phyloP scores from a whole-genome alignment of 2,329 filamentous ascomycete species.

The Xylariaceae sp. region DNA sequence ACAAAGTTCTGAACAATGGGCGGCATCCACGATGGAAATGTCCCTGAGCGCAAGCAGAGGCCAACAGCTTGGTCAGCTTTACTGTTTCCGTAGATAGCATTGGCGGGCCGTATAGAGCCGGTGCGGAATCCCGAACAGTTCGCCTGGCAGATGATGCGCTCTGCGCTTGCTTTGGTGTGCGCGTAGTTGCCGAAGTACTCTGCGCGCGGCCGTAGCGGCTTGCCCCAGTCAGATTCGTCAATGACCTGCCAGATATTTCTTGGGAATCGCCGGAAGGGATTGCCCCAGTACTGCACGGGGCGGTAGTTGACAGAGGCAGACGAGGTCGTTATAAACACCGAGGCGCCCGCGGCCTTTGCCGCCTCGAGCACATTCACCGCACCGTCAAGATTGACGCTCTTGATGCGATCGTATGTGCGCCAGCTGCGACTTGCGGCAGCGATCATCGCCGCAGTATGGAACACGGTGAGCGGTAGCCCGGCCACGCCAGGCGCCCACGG shows the following conservation, averaged over 20 bases:
- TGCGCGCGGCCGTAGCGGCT: conserved; percentile 31
- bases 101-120: conserved; percentile 49
- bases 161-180: conserved; percentile 41
- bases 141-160: conserved; percentile 36
- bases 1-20: conserved; percentile 47
- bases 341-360: conserved; percentile 35
- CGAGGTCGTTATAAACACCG: conserved; percentile 42
- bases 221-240: conserved; percentile 36
- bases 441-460: conserved; percentile 46
- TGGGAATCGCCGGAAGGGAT: conserved; percentile 34
- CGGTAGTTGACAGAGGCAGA: conserved; percentile 39
- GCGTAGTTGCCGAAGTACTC: conserved; percentile 43
- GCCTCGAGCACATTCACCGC: conserved; percentile 40
- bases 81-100: conserved; percentile 47
- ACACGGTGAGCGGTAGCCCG: conserved; percentile 43
- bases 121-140: conserved; percentile 40
- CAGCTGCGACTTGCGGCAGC: conserved; percentile 37
- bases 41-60: conserved; percentile 28
- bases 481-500: conserved; percentile 36
- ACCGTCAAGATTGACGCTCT: conserved; percentile 43
- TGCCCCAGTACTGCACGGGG: conserved; percentile 33
- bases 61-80: conserved; percentile 38
- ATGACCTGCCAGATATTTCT: conserved; percentile 35
- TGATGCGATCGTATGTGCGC: conserved; percentile 33
- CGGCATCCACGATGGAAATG: conserved; percentile 38